Percentiles rank a stretch among this genome's conserved stretches.
Conservation (phyloP, 768 basidiomycete genomes). For the Amanita inopinata region DNA sequence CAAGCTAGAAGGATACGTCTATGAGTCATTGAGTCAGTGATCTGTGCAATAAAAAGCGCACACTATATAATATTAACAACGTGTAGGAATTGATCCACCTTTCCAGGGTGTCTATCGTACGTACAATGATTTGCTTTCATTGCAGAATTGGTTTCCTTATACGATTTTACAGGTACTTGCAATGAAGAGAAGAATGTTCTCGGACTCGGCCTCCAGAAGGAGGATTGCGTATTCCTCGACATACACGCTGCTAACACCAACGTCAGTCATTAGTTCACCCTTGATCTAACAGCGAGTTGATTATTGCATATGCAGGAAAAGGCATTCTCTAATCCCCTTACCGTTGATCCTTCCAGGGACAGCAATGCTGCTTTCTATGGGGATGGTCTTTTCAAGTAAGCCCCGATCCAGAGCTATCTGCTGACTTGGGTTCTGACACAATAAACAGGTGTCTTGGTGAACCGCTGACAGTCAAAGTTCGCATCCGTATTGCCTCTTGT, state of each 20-base stretch:
- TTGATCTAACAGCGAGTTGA: not conserved
- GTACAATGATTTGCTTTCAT: constrained; percentile 14
- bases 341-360: constrained; percentile 35
- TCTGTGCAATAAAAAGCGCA: too few relatives aligned
- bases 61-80: constrained; percentile 7
- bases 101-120: constrained; percentile 62
- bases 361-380: constrained; percentile 34
- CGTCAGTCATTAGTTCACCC: constrained; percentile 28
- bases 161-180: constrained; percentile 35
- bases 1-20: constrained; percentile 44
- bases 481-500: constrained; percentile 2
- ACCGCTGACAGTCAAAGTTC: constrained; percentile 45
- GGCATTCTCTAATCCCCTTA: constrained; percentile 39
- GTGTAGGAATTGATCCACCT: constrained; percentile 58
- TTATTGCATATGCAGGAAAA: constrained; percentile 26
- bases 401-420: not conserved
- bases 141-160: not conserved
- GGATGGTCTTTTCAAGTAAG: constrained; percentile 37
- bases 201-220: constrained; percentile 31
- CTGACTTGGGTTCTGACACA: constrained; percentile 1
- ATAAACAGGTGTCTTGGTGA: constrained; percentile 29
- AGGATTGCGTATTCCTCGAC: constrained; percentile 53
- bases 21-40: constrained; percentile 61
- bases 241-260: constrained; percentile 45
- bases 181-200: constrained; percentile 35